Evolutionary conservation across 805 yeast species (phyloP).

Genomic region (Tetrapisispora phaffii): DNA sequence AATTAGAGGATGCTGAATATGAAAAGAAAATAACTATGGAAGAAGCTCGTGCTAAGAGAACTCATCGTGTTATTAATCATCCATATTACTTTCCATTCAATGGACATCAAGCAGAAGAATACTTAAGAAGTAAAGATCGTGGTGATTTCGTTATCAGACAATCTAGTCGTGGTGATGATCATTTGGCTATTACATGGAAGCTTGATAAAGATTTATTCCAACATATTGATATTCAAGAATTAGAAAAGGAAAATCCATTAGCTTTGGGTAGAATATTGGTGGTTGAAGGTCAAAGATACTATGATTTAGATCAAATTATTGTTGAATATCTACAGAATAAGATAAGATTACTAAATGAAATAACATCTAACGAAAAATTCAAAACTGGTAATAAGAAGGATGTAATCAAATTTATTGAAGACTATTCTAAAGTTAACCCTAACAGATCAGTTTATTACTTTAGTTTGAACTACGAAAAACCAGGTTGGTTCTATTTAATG

Average conservation of each 20-base stretch:
- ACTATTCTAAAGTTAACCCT: slow-evolving; percentile 85
- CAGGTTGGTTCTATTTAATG: slow-evolving; percentile 87
- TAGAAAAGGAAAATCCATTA: slow-evolving; percentile 52
- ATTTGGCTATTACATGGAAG: slow-evolving; percentile 91
- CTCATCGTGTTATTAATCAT: slow-evolving; percentile 73
- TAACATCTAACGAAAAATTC: slow-evolving; percentile 82
- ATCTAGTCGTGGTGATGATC: slow-evolving; percentile 81
- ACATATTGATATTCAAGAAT: slow-evolving; percentile 79
- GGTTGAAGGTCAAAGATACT: slow-evolving; percentile 62
- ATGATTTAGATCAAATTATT: slow-evolving; percentile 88
- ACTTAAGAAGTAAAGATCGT: slow-evolving; percentile 73
- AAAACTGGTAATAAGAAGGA: slow-evolving; percentile 66
- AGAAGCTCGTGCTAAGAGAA: slow-evolving; percentile 55
- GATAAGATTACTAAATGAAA: slow-evolving; percentile 72
- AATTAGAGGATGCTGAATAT: slow-evolving; percentile 48
- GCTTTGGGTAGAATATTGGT: slow-evolving; percentile 47
- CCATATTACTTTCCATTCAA: slow-evolving; percentile 81
- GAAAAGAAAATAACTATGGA: slow-evolving; percentile 46
- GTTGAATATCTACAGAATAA: slow-evolving; percentile 78
- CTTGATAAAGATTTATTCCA: slow-evolving; percentile 85
- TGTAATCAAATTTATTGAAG: slow-evolving; percentile 76
- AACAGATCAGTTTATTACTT: slow-evolving; percentile 84
- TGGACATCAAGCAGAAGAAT: slow-evolving; percentile 84
- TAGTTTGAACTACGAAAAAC: slow-evolving; percentile 79
- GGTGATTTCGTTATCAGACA: slow-evolving; percentile 95